These are phyloP conservation scores for Epichloe festucae DNA, from an alignment of 2,329 filamentous ascomycete genomes.

Conservation along the genomic window DNA sequence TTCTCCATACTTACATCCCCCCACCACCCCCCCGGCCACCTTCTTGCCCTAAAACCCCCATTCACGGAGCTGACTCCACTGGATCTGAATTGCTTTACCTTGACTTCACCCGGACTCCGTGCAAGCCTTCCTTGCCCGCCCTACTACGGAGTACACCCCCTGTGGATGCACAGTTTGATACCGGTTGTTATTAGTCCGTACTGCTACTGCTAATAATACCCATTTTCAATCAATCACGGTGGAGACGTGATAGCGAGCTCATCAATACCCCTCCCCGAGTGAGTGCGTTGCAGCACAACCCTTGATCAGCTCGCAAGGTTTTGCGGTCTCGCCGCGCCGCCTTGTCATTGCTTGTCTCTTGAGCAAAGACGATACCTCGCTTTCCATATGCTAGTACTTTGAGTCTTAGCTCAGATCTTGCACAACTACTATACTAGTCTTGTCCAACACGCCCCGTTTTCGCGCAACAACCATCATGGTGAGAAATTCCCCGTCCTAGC, in stretches of 20 bases:
- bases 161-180: constrained; percentile 7
- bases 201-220: background rate
- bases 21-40: constrained; percentile 10
- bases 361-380: constrained; percentile 21
- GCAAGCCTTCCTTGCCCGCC: background rate
- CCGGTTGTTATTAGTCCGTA: background rate
- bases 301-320: constrained; percentile 6
- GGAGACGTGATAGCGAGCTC: constrained; percentile 20
- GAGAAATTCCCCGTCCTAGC: constrained; percentile 25
- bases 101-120: constrained; percentile 2
- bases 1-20: constrained; percentile 11
- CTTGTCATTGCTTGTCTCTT: constrained; percentile 20
- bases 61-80: background rate
- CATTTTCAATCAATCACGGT: constrained; percentile 17
- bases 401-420: constrained; percentile 19
- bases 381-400: constrained; percentile 25
- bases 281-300: constrained; percentile 10
- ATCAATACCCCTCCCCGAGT: constrained; percentile 17
- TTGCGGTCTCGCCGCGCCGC: constrained; percentile 10
- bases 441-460: constrained; percentile 26
- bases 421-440: constrained; percentile 11
- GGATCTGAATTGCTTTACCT: constrained; percentile 9
- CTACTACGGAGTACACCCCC: constrained; percentile 3
- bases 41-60: constrained; percentile 6
- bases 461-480: constrained; percentile 33